Evolutionary conservation across 2,329 filamentous ascomycete genomes (phyloP), one percentile per base, ranked within the genome.

Genomic region (Paraconiothyrium brasiliense): DNA sequence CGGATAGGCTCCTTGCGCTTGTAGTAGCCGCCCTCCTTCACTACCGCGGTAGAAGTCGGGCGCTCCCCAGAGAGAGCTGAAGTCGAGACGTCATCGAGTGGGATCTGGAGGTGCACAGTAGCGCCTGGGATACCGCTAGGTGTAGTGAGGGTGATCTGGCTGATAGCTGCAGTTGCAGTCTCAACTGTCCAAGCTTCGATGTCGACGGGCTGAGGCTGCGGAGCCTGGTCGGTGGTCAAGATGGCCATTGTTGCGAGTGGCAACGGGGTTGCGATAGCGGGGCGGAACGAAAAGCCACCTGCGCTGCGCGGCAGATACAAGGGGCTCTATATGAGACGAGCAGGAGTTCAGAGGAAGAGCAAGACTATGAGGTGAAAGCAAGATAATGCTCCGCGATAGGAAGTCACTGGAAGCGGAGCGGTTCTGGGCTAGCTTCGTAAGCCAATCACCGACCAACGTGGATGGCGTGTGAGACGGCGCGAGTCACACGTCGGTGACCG

Each of bases 31-130:
- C 85, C 58, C 81, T 76, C 67, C 55, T 82, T 63, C 77, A 82
- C 59, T 35, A 76, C 71, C 37, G 70, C 70, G n/a, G 75, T 66
- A 46, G 66, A 57, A 27, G 65, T 63, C 54, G 71, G 68, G 71
- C 69, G 74, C 65, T 69, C 48, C 66, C 65, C 65, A 13, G 65
- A 61, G 34, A 61, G 46, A 11, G 64, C 48, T 10, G 48, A 22
- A 48, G 69, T 65, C 61, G 72, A 69, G 66, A 77, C 74, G 67
- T 88, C 87, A 76, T 96, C 92, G 57, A 97, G 86, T 1, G 92
- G 89, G 67, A 97, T 95, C 52, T 89, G 84, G 57, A 97, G 84
- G 4, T 89, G 84, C 32, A 86, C 84, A 49, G 87, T 86, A 2
- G 87, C 87, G 57, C 88, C 89, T 52, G 84, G 76, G 30, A 71